Evolutionary conservation across 2,329 filamentous ascomycete species (phyloP), one percentile per base, ranked within the genome.

Genomic region (Clonostachys rosea): DNA sequence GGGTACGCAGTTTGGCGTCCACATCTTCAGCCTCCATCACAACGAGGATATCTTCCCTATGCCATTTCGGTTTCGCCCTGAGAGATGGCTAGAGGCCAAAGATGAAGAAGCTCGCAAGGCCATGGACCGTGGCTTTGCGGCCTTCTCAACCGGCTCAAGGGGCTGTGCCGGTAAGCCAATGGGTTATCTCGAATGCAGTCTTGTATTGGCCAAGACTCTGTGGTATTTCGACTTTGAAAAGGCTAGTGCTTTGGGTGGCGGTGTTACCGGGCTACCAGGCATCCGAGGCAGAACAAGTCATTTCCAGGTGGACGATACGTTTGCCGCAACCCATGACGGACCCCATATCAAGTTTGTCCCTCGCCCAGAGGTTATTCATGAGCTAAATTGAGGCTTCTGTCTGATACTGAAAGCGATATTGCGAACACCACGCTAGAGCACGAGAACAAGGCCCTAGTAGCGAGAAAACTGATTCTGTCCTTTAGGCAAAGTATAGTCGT

Each of bases 81-180:
- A 51, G 16, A 34, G 52, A 17, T 54, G 65, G 61, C 47, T 69
- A 11, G 52, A 54, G 37, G 48, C 60, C 16, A 54, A 14, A 40
- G 18, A 40, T 54, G 53, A 42, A 50, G 53, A 11, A 51, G 52
- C 70, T 46, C 52, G 57, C 11, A 68, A 67, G 5, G 57, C 55
- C 41, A 52, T 72, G 10, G 16, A 39, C 13, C 11, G 36, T 10
- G 49, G 46, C 7, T 50, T 48, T 46, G 41, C 24, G 18, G 40
- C 49, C 5, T 50, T 48, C 16, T 41, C 36, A 6, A 12, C 42
- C 8, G 49, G 49, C 10, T 18, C 20, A 14, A 46, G 49, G 12
- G 16, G 36, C 12, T 50, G 49, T 34, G 37, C 43, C 5, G 49
- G 49, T 2, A 50, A 49, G 39, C n/a, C 46, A 12, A 43, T 50